phyloP scores from a whole-genome alignment of 1,139 yeast genomes.

The Candida sanyaensis region DNA sequence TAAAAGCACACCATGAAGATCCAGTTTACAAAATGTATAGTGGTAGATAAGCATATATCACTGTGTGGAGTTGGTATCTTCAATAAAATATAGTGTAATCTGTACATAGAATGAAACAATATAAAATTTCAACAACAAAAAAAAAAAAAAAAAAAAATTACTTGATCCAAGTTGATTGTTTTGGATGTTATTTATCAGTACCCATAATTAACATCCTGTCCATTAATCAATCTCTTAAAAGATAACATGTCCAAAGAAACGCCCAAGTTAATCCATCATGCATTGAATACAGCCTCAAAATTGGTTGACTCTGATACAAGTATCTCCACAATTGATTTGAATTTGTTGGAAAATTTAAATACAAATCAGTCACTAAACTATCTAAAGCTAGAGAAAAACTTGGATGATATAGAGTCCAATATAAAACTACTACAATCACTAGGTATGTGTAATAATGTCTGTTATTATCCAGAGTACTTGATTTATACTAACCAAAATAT shows the following conservation, averaged over 20 bases:
- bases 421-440: conserved; percentile 28
- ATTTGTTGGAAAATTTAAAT: conserved; percentile 54
- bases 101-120: conserved; percentile 10
- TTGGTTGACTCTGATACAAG: conserved; percentile 57
- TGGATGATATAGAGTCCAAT: conserved; percentile 39
- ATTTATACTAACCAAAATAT: conserved; percentile 9
- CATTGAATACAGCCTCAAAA: conserved; percentile 28
- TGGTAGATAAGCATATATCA: conserved; percentile 43
- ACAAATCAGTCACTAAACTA: conserved; percentile 59
- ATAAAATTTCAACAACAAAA: not conserved
- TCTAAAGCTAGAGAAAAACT: conserved; percentile 53
- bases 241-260: conserved; percentile 29
- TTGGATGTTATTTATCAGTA: no score
- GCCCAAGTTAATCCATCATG: conserved; percentile 28
- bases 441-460: conserved; percentile 29
- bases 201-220: not conserved
- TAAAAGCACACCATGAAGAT: conserved; percentile 46
- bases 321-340: conserved; percentile 52
- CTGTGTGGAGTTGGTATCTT: not conserved
- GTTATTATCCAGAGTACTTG: not conserved
- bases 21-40: conserved; percentile 54
- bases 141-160: not conserved
- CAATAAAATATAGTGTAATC: conserved; percentile 3
- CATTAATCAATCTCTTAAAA: not conserved
- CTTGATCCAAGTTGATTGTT: not conserved